Base-by-base conservation (phyloP, 495 filamentous ascomycete species). In the Podospora tetraspora region DNA sequence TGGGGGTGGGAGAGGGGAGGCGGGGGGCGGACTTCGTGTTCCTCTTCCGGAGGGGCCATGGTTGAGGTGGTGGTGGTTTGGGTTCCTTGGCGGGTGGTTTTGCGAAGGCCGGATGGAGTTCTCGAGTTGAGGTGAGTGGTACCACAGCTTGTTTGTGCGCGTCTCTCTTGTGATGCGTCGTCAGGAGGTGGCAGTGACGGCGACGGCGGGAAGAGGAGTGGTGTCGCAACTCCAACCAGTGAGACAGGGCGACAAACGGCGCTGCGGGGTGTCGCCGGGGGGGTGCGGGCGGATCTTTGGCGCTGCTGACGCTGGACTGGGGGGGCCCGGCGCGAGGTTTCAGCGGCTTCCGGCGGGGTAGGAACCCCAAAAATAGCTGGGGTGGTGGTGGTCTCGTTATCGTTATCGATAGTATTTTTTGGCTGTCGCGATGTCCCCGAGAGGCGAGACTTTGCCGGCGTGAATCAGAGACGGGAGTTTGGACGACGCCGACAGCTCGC, bases 21-120 rank as follows among this genome's bases (percentile, higher is more conserved):
- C 8, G 24, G 61, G 56, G 27, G 11, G 63, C 76, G 43, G 70
- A 80, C 80, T 64, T 82, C 80, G 68, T 78, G 77, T 67, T 82
- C 80, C 43, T 83, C 75, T 63, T 82, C 82, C 58, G 68, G 68
- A 59, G 25, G 57, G n/a, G 81, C 80, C 83, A 85, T 85, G 10
- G 74, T 71, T 63, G 34, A 13, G 66, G 24, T 52, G 23, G 23
- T 22, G 58, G 27, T 57, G 52, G 29, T 57, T 22, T 5, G 22
- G 62, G n/a, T 61, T 19, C 21, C 43, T 2, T 21, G 19, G 62
- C 25, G 19, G 10, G 59, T 5, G 0, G 34, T 24, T 8, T 60
- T 24, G 59, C 24, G 19, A 10, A 37, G 27, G 63, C 22, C 16
- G 34, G 10, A 25, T 1, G 22, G 43, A 65, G 25, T 12, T 34